Percentiles rank a stretch among this genome's conserved stretches.
phyloP scores from a whole-genome alignment of 2,329 filamentous ascomycete genomes.

The Apiospora rasikravindrae region DNA sequence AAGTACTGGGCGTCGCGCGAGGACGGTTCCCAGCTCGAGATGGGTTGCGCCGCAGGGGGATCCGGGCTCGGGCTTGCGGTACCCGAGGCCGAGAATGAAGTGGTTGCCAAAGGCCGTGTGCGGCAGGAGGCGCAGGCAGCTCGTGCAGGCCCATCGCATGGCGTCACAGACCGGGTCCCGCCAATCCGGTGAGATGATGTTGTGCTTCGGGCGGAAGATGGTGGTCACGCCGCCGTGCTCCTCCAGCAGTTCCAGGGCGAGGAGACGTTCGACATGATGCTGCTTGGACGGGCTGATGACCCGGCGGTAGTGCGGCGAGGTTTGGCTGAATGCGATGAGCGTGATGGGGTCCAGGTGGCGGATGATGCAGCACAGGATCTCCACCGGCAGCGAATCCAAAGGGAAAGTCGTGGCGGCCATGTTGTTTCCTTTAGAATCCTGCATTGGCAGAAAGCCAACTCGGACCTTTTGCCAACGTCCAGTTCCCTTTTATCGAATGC shows the following conservation, averaged over 20 bases:
- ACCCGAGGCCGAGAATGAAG: not conserved
- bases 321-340: constrained; percentile 1
- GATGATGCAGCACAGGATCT: not conserved
- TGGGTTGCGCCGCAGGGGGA: not conserved
- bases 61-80: not conserved
- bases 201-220: not conserved
- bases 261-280: not conserved
- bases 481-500: not conserved
- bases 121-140: not conserved
- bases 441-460: not conserved
- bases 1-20: not conserved
- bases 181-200: not conserved
- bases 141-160: constrained; percentile 3
- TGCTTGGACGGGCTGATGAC: not conserved
- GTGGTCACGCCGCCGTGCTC: not conserved
- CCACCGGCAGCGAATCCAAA: not conserved
- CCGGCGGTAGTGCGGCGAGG: not conserved
- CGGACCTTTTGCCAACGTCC: rapidly evolving
- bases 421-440: not conserved
- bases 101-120: not conserved
- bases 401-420: not conserved
- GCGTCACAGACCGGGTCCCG: not conserved
- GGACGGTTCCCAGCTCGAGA: not conserved
- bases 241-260: not conserved
- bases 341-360: not conserved